phyloP scores from a whole-genome alignment of 306 rosid species.

The Fragaria iinumae region DNA sequence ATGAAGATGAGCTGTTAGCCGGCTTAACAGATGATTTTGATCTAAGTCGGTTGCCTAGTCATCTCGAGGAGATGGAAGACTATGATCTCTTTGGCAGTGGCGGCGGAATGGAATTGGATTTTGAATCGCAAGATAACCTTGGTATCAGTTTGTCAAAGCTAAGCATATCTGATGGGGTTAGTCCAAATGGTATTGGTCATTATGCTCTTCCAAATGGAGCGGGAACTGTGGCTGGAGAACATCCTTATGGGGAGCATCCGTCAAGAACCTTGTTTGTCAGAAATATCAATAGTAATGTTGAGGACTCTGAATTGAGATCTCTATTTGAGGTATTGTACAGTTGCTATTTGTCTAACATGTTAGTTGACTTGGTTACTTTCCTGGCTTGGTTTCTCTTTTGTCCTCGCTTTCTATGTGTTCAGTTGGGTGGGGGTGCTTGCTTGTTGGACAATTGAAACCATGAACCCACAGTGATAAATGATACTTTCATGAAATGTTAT shows the following conservation, averaged over 20 bases:
- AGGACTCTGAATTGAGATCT: constrained; percentile 64
- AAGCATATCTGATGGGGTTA: constrained; percentile 51
- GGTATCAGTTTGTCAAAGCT: constrained; percentile 56
- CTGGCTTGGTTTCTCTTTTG: neutral
- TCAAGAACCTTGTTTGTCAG: constrained; percentile 92
- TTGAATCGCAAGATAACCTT: constrained; percentile 62
- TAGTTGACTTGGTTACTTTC: neutral
- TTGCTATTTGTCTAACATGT: neutral
- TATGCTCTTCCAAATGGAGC: constrained; percentile 68
- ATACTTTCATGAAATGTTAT: neutral
- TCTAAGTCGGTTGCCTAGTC: constrained; percentile 78
- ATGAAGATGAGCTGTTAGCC: constrained; percentile 83
- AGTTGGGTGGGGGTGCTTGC: neutral
- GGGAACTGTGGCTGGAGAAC: constrained; percentile 91
- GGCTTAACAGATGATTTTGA: constrained; percentile 88
- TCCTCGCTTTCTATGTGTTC: neutral
- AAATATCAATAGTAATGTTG: constrained; percentile 85
- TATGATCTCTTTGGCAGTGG: constrained; percentile 84
- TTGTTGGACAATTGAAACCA: neutral
- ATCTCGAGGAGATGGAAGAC: constrained; percentile 85
- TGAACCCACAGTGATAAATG: neutral
- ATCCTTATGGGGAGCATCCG: constrained; percentile 96
- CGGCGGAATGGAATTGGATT: constrained; percentile 89
- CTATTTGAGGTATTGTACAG: constrained; percentile 54
- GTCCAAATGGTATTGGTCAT: constrained; percentile 55